phyloP scores from a whole-genome alignment of 1,284 basidiomycete genomes.

The Psilocybe mexicana region DNA sequence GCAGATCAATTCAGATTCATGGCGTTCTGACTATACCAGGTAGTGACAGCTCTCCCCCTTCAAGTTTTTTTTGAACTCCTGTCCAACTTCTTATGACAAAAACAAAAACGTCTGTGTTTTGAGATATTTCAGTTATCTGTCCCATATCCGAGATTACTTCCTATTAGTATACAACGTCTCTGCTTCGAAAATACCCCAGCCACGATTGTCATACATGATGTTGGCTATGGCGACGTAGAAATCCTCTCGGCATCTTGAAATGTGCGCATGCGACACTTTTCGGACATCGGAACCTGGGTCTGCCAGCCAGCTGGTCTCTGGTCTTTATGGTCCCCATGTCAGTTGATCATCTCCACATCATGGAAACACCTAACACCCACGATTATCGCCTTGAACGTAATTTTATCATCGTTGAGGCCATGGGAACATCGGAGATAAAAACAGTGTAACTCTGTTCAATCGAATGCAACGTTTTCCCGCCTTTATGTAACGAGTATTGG shows the following conservation, averaged over 20 bases:
- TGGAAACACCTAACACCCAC: slow-evolving; percentile 8
- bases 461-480: background rate
- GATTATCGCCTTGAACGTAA: slow-evolving; percentile 3
- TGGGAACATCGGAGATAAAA: slow-evolving; percentile 5
- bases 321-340: slow-evolving; percentile 2
- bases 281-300: slow-evolving; percentile 6
- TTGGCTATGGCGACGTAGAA: background rate
- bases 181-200: background rate
- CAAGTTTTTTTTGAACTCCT: background rate
- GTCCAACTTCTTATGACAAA: background rate
- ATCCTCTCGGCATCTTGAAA: background rate
- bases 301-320: slow-evolving; percentile 8
- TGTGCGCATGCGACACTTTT: background rate
- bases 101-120: background rate
- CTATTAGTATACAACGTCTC: background rate
- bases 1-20: no score
- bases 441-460: background rate
- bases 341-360: slow-evolving; percentile 10
- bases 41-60: no score
- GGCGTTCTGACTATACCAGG: no score
- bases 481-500: background rate
- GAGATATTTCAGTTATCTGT: background rate
- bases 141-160: background rate
- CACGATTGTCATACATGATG: background rate
- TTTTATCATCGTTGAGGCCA: slow-evolving; percentile 1